Evolutionary conservation across 2,329 filamentous ascomycete species (phyloP).

Genomic region (Fusarium sp.): DNA sequence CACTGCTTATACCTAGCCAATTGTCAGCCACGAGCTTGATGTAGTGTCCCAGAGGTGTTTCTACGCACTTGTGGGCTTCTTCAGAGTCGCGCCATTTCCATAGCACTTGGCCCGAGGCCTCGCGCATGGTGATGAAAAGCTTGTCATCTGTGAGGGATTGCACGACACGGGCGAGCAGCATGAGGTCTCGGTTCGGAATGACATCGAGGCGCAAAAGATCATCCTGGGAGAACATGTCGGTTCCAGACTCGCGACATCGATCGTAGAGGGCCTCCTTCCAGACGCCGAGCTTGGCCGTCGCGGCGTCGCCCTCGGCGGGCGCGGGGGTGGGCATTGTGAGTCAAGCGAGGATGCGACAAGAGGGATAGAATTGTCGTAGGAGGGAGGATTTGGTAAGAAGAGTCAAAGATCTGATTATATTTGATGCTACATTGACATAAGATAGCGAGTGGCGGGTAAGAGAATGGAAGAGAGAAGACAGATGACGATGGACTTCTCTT

Average conservation of each 20-base stretch:
- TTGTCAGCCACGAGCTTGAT: constrained; percentile 18
- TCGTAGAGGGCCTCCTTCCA: constrained; percentile 68
- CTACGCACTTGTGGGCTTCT: constrained; percentile 68
- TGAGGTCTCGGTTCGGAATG: constrained; percentile 65
- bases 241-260: constrained; percentile 60
- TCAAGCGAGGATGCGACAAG: constrained; percentile 19
- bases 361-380: neutral
- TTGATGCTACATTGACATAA: constrained; percentile 43
- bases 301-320: constrained; percentile 44
- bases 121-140: constrained; percentile 60
- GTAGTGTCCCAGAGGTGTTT: neutral
- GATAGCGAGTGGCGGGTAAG: constrained; percentile 9
- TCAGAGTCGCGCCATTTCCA: constrained; percentile 68
- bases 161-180: constrained; percentile 63
- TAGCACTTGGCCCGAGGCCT: constrained; percentile 51
- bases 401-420: neutral
- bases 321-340: constrained; percentile 45
- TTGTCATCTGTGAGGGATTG: constrained; percentile 68
- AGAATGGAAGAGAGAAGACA: neutral
- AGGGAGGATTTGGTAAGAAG: neutral
- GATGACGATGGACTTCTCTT: constrained; percentile 17
- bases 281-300: constrained; percentile 56
- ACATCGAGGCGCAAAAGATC: constrained; percentile 66
- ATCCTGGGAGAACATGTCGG: constrained; percentile 65
- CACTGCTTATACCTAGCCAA: constrained; percentile 64